Evolutionary conservation across 305 asterid genomes (phyloP).

Genomic region (Ajuga reptans): DNA sequence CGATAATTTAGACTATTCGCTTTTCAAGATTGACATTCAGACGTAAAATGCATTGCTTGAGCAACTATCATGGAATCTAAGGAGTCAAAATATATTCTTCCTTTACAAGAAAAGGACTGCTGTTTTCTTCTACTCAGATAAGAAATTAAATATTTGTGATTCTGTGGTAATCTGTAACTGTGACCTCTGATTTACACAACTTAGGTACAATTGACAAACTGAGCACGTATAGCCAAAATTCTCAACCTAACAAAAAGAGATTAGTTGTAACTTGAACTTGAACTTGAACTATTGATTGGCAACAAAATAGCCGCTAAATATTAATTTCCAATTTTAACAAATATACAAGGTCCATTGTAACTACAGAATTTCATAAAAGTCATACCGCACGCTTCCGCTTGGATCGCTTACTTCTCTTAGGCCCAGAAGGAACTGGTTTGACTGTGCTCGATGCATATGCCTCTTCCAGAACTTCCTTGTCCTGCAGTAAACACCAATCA

Average conservation of each 20-base stretch:
- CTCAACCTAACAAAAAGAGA: slow-evolving; percentile 25
- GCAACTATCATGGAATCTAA: not conserved
- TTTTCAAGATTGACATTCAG: not conserved
- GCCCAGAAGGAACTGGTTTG: slow-evolving; percentile 56
- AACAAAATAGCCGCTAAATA: slow-evolving; percentile 46
- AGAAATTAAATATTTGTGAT: not conserved
- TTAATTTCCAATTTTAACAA: slow-evolving; percentile 34
- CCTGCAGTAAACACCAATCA: slow-evolving; percentile 35
- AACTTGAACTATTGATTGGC: slow-evolving; percentile 38
- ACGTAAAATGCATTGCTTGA: not conserved
- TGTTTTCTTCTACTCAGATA: not conserved
- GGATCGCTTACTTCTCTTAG: slow-evolving; percentile 79
- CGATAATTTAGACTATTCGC: not conserved
- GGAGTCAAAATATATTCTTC: not conserved
- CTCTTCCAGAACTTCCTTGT: slow-evolving; percentile 60
- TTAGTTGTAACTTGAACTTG: slow-evolving; percentile 26
- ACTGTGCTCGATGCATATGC: slow-evolving; percentile 56
- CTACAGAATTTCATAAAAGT: slow-evolving; percentile 42
- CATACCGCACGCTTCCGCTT: slow-evolving; percentile 79
- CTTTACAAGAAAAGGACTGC: not conserved
- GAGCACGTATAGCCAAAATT: slow-evolving; percentile 17
- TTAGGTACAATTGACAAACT: slow-evolving; percentile 21
- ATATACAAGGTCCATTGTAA: slow-evolving; percentile 39
- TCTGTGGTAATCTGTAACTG: slow-evolving; percentile 6
- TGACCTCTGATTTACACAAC: slow-evolving; percentile 18